A percentile compares a stretch with the other conserved stretches of the same genome.
These are phyloP conservation scores for Ogataea ganodermae DNA, from an alignment of 805 yeast genomes.

Conservation along the genomic window DNA sequence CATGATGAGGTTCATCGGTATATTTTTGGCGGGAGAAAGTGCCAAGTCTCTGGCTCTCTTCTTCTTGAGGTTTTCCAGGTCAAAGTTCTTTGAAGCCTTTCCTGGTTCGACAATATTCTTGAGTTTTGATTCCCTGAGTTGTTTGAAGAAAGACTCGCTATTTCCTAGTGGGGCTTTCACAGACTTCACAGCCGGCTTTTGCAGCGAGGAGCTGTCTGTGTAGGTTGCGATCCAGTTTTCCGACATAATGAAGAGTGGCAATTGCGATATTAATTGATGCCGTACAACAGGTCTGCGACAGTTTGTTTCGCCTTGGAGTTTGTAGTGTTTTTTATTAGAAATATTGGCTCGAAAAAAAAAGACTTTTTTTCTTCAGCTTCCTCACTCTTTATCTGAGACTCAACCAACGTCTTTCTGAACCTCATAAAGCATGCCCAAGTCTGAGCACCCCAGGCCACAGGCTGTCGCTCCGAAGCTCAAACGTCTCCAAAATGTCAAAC, in stretches of 20 bases:
- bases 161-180: constrained; percentile 24
- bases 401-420: no score
- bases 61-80: constrained; percentile 42
- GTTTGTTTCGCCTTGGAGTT: no score
- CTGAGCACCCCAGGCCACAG: background rate
- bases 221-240: constrained; percentile 15
- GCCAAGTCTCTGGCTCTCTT: constrained; percentile 89
- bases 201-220: background rate
- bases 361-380: no score
- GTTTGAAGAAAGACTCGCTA: constrained; percentile 21
- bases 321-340: no score
- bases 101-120: constrained; percentile 1
- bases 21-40: constrained; percentile 69
- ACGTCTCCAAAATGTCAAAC: constrained; percentile 35
- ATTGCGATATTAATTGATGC: no score
- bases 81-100: constrained; percentile 15
- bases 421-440: background rate
- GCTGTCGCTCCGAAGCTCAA: background rate
- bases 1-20: constrained; percentile 92
- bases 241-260: background rate
- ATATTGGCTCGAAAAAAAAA: no score
- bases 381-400: no score
- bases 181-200: constrained; percentile 2
- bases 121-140: constrained; percentile 17
- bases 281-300: no score